Evolutionary conservation across 805 yeast species (phyloP).

Genomic region (Kazachstania africana): DNA sequence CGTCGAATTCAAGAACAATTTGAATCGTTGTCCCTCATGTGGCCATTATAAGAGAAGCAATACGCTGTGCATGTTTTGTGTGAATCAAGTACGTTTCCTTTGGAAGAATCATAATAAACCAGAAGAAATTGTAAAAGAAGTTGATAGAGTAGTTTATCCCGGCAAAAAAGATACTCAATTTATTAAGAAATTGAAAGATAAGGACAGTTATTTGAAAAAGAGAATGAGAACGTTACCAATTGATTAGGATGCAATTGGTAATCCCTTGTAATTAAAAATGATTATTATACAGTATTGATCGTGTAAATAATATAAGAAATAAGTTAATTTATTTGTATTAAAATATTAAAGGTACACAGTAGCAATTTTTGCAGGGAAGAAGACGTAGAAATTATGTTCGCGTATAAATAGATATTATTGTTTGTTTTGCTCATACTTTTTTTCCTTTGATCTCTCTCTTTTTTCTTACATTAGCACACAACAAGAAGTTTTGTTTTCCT

Average conservation of each 20-base stretch:
- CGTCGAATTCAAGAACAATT: conserved; percentile 57
- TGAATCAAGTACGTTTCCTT: conserved; percentile 60
- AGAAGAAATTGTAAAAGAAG: conserved; percentile 31
- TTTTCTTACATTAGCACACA: conserved; percentile 24
- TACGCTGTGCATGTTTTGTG: conserved; percentile 87
- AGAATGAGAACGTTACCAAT: conserved; percentile 48
- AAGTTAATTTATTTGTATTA: too few species aligned
- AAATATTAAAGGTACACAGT: too few species aligned
- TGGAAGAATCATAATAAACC: conserved; percentile 41
- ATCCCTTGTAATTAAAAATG: too few species aligned
- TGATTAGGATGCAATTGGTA: conserved; percentile 17
- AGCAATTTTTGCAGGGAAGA: too few species aligned
- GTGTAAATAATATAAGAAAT: not conserved
- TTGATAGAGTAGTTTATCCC: conserved; percentile 62
- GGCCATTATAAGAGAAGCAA: conserved; percentile 87
- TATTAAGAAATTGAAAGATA: conserved; percentile 35
- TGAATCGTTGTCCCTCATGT: conserved; percentile 91
- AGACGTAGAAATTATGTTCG: not conserved
- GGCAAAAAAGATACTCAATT: conserved; percentile 46
- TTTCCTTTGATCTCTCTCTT: not conserved
- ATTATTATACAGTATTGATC: too few species aligned
- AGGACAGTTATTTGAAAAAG: conserved; percentile 43
- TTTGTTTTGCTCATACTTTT: not conserved
- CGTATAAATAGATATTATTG: not conserved
- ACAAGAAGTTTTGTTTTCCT: conserved; percentile 15